Conservation (phyloP, 768 basidiomycete genomes). For the Mycena chlorophos region DNA sequence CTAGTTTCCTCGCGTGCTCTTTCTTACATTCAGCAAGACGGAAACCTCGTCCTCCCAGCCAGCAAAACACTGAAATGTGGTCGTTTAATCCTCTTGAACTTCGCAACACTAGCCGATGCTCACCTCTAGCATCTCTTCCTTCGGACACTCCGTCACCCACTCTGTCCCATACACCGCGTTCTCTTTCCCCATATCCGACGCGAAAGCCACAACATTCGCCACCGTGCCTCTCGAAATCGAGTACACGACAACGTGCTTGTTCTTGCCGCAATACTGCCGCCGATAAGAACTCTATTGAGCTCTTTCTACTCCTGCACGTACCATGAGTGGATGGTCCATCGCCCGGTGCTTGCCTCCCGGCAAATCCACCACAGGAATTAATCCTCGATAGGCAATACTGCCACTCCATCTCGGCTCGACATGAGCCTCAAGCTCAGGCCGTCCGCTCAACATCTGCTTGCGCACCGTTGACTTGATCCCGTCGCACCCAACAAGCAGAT, state of each 20-base stretch:
- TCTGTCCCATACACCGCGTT: constrained; percentile 27
- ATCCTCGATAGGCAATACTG: constrained; percentile 45
- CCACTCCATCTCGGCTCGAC: constrained; percentile 50
- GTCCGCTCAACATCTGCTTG: constrained; percentile 30
- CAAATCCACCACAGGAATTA: constrained; percentile 43
- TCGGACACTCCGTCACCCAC: constrained; percentile 34
- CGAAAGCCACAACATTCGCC: constrained; percentile 47
- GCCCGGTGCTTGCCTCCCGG: constrained; percentile 33
- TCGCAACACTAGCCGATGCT: neutral
- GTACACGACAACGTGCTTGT: constrained; percentile 53
- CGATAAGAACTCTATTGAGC: constrained; percentile 3
- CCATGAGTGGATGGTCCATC: constrained; percentile 45
- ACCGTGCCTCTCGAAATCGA: constrained; percentile 44
- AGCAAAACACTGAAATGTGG: constrained; percentile 25
- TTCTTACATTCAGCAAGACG: constrained; percentile 28
- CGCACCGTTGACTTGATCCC: constrained; percentile 42
- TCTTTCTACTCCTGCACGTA: constrained; percentile 23
- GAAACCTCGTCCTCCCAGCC: constrained; percentile 37
- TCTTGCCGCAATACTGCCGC: constrained; percentile 47
- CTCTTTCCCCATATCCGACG: constrained; percentile 37
- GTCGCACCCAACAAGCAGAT: constrained; percentile 49
- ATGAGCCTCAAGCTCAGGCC: constrained; percentile 29
- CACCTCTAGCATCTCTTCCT: constrained; percentile 32
- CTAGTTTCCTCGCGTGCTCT: neutral
- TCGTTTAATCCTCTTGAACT: neutral